Evolutionary conservation across 768 basidiomycete species (phyloP).

Genomic region (Rhodotorula graminis): DNA sequence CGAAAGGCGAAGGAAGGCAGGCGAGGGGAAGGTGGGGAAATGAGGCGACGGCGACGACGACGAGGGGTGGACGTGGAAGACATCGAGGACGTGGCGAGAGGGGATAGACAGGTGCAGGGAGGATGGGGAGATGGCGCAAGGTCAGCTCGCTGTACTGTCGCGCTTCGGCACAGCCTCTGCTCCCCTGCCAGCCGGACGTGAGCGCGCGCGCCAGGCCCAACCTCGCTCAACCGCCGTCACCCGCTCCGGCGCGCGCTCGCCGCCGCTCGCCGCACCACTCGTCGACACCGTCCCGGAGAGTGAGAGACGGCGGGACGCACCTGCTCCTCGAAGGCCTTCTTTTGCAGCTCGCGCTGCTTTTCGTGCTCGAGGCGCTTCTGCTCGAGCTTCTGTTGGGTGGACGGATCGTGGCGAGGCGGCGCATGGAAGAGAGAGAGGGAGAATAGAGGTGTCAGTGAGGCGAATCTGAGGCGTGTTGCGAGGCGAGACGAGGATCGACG

Average conservation of each 20-base stretch:
- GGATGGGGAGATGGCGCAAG: no score
- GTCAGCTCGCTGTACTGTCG: no score
- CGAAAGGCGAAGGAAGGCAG: background rate
- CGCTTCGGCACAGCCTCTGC: no score
- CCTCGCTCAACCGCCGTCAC: no score
- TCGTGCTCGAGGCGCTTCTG: constrained; percentile 86
- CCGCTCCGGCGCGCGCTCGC: background rate
- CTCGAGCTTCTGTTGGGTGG: constrained; percentile 66
- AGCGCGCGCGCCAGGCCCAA: no score
- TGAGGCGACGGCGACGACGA: background rate
- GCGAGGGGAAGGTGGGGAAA: background rate
- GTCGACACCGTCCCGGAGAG: background rate
- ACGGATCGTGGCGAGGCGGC: no score
- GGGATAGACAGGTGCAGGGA: no score
- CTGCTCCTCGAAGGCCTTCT: constrained; percentile 85
- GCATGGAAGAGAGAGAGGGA: background rate
- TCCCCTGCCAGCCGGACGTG: no score
- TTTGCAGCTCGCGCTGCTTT: constrained; percentile 76
- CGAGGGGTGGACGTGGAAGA: no score
- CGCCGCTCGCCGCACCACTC: background rate
- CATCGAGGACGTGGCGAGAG: no score
- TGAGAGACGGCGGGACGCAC: constrained; percentile 8
- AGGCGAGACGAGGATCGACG: background rate
- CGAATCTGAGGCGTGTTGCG: no score
- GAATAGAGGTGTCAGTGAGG: background rate